Evolutionary conservation across 2,329 filamentous ascomycete species (phyloP), one percentile per base, ranked within the genome.

Genomic region (Curvularia sp.): DNA sequence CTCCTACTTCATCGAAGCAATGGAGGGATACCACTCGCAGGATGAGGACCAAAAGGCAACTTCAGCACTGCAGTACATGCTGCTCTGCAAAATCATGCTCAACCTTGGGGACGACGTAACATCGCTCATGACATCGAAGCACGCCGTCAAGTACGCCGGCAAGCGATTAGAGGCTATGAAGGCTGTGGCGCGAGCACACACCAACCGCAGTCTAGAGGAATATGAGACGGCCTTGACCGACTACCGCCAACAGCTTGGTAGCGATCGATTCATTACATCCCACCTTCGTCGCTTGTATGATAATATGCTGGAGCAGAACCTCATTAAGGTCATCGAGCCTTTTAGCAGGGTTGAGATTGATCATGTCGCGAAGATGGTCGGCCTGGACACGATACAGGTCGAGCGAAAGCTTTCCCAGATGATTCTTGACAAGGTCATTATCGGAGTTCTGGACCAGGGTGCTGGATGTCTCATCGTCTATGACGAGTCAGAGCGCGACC

Each of bases 61-160:
- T n/a, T 92, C 94, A 12, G 93, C 95, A 10, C 84, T 99, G 66
- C 95, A 99, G 83, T 99, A 99, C 84, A 99, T 99, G 95, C 87
- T 99, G 53, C 88, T 99, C 34, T 98, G 95, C 88, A 99, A 99
- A 84, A 95, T 99, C 79, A 99, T 99, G 96, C 86, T 99, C 69
- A 99, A 99, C 81, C 85, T 96, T 39, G 92, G 88, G 66, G 93
- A 98, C 82, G 96, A 99, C 78, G 94, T 99, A 77, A 96, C 94
- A 80, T 88, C 90, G 74, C 87, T 99, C 68, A 92, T 99, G 87
- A 87, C 90, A 28, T 96, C 92, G 53, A 99, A 99, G 85, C 93
- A 97, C 79, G 95, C 96, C 38, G 87, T 96, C 75, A 95, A 96
- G 80, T 98, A 99, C 76, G 93, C 93, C 30, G 93, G 94, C 70